These are phyloP conservation scores for Exsudoporus frostii DNA, from an alignment of 768 basidiomycete genomes.

Conservation along the genomic window DNA sequence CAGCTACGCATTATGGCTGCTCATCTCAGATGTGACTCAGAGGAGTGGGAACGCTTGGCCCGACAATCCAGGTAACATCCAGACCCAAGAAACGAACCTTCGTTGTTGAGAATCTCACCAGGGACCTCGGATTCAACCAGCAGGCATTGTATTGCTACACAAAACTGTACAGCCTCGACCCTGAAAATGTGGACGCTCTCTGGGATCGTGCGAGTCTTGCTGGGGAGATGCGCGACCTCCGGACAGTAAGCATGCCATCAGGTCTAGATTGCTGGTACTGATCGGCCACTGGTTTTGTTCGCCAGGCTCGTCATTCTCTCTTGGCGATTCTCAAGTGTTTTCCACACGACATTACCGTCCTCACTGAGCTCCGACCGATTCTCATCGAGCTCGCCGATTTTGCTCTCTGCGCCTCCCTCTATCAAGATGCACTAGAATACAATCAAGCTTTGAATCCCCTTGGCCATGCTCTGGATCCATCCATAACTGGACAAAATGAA, in stretches of 20 bases:
- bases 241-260: not conserved
- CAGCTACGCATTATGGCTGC: constrained; percentile 35
- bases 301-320: not conserved
- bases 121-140: not conserved
- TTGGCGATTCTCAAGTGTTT: constrained; percentile 1
- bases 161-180: not conserved
- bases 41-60: constrained; percentile 83
- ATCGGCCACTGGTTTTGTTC: not conserved
- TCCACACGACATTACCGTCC: constrained; percentile 66
- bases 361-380: constrained; percentile 63
- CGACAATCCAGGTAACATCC: constrained; percentile 59
- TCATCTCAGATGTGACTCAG: constrained; percentile 76
- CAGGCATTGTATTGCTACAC: not conserved
- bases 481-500: not conserved
- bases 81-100: constrained; percentile 46
- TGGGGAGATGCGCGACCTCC: not conserved
- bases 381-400: not conserved
- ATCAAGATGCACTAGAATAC: not conserved
- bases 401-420: not conserved
- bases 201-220: not conserved
- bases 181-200: not conserved
- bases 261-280: not conserved
- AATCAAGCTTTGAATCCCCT: not conserved
- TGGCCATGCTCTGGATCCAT: constrained; percentile 6
- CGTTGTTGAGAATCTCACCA: constrained; percentile 50